A percentile compares a stretch with the other conserved stretches of the same genome.
phyloP scores from a whole-genome alignment of 768 basidiomycete genomes.

The Boletus sp. region DNA sequence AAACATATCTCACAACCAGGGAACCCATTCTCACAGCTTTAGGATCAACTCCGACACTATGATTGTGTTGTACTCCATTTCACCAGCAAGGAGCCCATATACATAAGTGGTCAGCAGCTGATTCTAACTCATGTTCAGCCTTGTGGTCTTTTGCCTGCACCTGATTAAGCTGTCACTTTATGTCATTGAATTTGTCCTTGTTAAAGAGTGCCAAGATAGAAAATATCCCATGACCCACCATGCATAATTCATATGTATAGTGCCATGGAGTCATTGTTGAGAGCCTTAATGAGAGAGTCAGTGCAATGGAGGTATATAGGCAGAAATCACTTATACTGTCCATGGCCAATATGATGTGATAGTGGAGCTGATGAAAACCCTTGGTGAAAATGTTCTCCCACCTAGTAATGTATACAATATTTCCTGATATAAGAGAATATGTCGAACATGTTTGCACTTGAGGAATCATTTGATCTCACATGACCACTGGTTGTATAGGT shows the following conservation, averaged over 20 bases:
- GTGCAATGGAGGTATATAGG: not conserved
- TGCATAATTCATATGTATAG: not conserved
- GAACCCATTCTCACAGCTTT: not conserved
- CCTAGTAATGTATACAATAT: not conserved
- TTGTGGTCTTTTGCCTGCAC: not conserved
- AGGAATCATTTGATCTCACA: not conserved
- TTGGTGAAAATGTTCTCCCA: not conserved
- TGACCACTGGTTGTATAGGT: slow-evolving; percentile 1
- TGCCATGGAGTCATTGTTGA: not conserved
- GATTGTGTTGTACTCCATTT: not conserved
- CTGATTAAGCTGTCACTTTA: not conserved
- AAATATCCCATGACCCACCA: not conserved
- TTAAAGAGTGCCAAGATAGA: not conserved
- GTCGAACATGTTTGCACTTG: not conserved
- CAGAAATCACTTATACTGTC: not conserved
- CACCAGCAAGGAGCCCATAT: not conserved
- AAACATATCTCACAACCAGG: not conserved
- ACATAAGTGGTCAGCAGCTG: not conserved
- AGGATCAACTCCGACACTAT: not conserved
- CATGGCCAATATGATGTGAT: not conserved
- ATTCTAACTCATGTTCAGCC: not conserved
- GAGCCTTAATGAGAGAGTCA: not conserved
- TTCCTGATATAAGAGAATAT: not conserved
- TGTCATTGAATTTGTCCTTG: not conserved
- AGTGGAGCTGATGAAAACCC: not conserved